These are phyloP conservation scores for Trichoderma sp. DNA, from an alignment of 2,329 filamentous ascomycete genomes.

Conservation along the genomic window DNA sequence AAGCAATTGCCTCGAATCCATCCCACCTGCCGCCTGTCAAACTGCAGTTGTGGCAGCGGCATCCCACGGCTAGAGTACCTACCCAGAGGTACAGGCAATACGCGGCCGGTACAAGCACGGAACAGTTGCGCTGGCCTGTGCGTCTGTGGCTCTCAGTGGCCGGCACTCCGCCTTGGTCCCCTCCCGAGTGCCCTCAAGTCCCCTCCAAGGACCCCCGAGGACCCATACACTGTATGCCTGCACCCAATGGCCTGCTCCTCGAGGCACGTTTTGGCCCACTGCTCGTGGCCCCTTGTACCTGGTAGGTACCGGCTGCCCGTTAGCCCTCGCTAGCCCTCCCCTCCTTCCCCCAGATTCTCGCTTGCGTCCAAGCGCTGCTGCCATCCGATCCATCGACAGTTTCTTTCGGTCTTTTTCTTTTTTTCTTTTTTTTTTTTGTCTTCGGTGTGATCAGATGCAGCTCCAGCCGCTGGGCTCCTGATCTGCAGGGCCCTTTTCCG, in stretches of 20 bases:
- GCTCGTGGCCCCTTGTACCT: conserved; percentile 3
- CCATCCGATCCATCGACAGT: conserved; percentile 25
- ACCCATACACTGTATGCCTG: too few species aligned
- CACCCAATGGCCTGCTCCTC: too few species aligned
- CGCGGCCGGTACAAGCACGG: conserved; percentile 5
- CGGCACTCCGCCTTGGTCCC: neutral
- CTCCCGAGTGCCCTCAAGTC: neutral
- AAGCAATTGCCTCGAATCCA: too few species aligned
- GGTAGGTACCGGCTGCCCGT: conserved; percentile 9
- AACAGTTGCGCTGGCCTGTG: conserved; percentile 16
- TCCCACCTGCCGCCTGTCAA: too few species aligned
- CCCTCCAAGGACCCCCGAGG: too few species aligned
- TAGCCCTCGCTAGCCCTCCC: conserved; percentile 21
- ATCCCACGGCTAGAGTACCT: too few species aligned
- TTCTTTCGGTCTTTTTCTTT: conserved; percentile 16
- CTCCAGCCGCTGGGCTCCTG: conserved; percentile 21
- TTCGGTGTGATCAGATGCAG: conserved; percentile 27
- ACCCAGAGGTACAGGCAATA: neutral
- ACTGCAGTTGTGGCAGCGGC: neutral
- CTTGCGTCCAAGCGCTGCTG: conserved; percentile 24
- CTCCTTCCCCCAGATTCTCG: conserved; percentile 28
- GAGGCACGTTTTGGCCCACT: neutral
- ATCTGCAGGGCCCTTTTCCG: conserved; percentile 24
- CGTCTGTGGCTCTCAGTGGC: conserved; percentile 1
- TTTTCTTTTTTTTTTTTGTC: neutral